These are phyloP conservation scores for Hapsidospora chrysogenum DNA, from an alignment of 495 filamentous ascomycete species.

Conservation along the genomic window DNA sequence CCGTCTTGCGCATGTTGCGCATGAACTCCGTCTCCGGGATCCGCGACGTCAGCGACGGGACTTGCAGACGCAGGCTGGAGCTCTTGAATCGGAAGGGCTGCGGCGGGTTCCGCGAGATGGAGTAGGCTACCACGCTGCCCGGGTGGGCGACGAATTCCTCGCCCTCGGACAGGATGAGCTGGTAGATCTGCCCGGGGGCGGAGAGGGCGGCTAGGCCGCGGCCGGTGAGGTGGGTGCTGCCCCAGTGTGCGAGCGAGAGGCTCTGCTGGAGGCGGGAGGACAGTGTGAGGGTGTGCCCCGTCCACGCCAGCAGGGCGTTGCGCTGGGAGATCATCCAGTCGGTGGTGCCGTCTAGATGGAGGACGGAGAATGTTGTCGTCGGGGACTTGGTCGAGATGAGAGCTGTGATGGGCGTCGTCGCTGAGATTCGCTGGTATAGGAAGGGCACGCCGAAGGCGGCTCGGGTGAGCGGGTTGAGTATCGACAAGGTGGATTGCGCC, in stretches of 20 bases:
- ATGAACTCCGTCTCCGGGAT: constrained; percentile 46
- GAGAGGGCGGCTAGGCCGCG: constrained; percentile 72
- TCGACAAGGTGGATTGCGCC: constrained; percentile 72
- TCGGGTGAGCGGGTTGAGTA: constrained; percentile 68
- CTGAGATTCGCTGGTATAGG: constrained; percentile 79
- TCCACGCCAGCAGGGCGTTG: constrained; percentile 82
- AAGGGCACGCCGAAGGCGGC: constrained; percentile 74
- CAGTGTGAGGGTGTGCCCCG: constrained; percentile 68
- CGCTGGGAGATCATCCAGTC: constrained; percentile 90
- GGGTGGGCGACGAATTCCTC: constrained; percentile 81
- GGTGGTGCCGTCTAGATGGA: constrained; percentile 82
- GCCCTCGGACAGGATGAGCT: constrained; percentile 54
- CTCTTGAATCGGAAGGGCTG: constrained; percentile 73
- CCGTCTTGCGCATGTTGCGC: constrained; percentile 45
- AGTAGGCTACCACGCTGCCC: constrained; percentile 81
- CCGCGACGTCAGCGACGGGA: constrained; percentile 45
- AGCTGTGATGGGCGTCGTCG: constrained; percentile 69
- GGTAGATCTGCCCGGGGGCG: constrained; percentile 74
- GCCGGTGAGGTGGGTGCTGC: constrained; percentile 71
- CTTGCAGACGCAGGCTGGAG: constrained; percentile 56
- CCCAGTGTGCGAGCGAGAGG: constrained; percentile 77
- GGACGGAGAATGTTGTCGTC: constrained; percentile 64
- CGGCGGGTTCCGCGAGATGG: constrained; percentile 53
- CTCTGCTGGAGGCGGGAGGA: constrained; percentile 56
- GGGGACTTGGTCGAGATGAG: constrained; percentile 75